phyloP scores from a whole-genome alignment of 768 basidiomycete species.

The Neoboletus subvelutipes region DNA sequence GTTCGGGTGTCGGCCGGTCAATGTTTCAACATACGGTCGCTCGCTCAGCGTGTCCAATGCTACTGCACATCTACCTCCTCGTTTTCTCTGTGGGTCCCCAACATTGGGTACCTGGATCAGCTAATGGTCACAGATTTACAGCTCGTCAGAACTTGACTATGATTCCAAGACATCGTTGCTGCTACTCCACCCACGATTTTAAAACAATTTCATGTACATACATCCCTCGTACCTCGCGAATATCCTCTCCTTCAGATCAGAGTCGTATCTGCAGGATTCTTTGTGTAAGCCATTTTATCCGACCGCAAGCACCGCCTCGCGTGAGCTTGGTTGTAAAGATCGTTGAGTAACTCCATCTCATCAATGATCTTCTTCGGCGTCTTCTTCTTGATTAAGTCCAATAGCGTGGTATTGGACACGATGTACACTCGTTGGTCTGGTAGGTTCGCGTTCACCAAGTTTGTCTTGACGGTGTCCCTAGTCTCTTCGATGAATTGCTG shows the following conservation, averaged over 20 bases:
- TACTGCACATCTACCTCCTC: neutral
- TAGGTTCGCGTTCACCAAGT: constrained; percentile 16
- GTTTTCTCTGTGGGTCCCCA: neutral
- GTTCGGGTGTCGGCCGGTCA: too few species aligned
- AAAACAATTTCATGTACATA: neutral
- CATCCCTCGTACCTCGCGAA: neutral
- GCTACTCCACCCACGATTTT: neutral
- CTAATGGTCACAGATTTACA: neutral
- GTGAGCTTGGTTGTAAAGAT: constrained; percentile 12
- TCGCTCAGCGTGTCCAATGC: neutral
- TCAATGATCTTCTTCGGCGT: constrained; percentile 8
- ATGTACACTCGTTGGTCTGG: constrained; percentile 24
- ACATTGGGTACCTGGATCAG: neutral
- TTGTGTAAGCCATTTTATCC: too few species aligned
- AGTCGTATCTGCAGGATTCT: neutral
- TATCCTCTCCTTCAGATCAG: neutral
- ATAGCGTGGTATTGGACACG: constrained; percentile 16
- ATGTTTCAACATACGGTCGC: too few species aligned
- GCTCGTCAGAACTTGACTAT: neutral
- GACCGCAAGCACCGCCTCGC: neutral
- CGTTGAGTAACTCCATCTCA: constrained; percentile 16
- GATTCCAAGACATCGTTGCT: neutral
- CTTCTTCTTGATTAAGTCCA: constrained; percentile 6
- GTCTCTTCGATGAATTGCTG: constrained; percentile 23
- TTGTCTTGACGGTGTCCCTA: constrained; percentile 10